phyloP scores from a whole-genome alignment of 257 asterid genomes.

The Plantago major region DNA sequence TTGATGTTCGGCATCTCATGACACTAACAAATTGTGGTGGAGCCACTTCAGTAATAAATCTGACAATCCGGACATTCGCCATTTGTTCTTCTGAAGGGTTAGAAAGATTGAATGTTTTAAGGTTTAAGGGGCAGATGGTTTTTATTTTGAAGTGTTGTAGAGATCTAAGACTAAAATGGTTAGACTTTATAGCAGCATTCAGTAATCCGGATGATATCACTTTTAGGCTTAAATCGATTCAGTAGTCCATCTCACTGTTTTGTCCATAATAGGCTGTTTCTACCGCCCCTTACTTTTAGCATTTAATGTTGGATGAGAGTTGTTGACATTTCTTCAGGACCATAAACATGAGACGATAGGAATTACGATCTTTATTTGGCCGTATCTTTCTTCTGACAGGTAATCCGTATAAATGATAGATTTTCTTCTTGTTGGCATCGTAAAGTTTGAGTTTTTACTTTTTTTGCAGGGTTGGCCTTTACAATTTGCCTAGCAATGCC shows the following conservation, averaged over 20 bases:
- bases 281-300: slow-evolving; percentile 40
- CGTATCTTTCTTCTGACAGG: slow-evolving; percentile 8
- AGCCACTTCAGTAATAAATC: slow-evolving; percentile 51
- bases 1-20: slow-evolving; percentile 43
- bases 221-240: slow-evolving; percentile 20
- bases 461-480: neutral
- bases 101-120: neutral
- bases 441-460: slow-evolving; percentile 9
- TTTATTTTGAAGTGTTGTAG: slow-evolving; percentile 6
- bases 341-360: neutral
- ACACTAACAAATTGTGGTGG: slow-evolving; percentile 54
- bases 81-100: slow-evolving; percentile 18
- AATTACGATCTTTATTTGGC: neutral
- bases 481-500: neutral
- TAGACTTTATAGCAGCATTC: slow-evolving; percentile 28
- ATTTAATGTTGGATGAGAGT: slow-evolving; percentile 21
- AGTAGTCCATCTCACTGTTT: slow-evolving; percentile 19
- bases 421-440: slow-evolving; percentile 19
- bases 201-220: slow-evolving; percentile 9
- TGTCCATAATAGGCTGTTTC: slow-evolving; percentile 26
- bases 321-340: slow-evolving; percentile 1
- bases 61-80: slow-evolving; percentile 37
- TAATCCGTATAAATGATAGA: slow-evolving; percentile 17
- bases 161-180: neutral
- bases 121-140: neutral